phyloP scores from a whole-genome alignment of 208 protist genomes.

The Vickermania ingenoplastis region DNA sequence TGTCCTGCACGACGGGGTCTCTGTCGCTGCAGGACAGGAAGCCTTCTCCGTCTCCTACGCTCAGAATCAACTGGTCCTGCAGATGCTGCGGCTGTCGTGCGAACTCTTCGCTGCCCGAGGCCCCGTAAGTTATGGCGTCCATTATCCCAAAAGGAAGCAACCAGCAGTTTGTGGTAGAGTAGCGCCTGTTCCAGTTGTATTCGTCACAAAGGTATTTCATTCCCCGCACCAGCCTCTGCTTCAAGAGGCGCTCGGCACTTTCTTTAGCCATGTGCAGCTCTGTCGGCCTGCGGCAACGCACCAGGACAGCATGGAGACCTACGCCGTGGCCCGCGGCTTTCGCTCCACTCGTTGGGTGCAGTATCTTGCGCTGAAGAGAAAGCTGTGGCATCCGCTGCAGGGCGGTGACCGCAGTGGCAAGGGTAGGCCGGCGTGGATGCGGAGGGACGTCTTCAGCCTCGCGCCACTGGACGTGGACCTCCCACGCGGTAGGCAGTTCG shows the following conservation, averaged over 20 bases:
- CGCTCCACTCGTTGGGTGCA: slow-evolving; percentile 1
- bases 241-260: slow-evolving; percentile 11
- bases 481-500: slow-evolving; percentile 9
- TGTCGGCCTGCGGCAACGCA: slow-evolving; percentile 27
- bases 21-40: slow-evolving; percentile 44
- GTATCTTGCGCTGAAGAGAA: neutral
- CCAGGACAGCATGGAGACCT: slow-evolving; percentile 37
- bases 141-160: neutral
- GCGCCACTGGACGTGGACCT: slow-evolving; percentile 23
- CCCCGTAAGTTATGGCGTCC: neutral
- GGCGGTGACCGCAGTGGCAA: neutral
- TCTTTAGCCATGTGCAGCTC: slow-evolving; percentile 32
- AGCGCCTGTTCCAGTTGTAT: slow-evolving; percentile 19
- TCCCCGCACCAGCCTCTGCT: slow-evolving; percentile 34
- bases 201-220: slow-evolving; percentile 59
- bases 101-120: slow-evolving; percentile 23
- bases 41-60: slow-evolving; percentile 62
- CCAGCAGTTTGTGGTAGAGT: neutral
- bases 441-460: slow-evolving; percentile 24
- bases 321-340: slow-evolving; percentile 40
- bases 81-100: slow-evolving; percentile 35
- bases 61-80: slow-evolving; percentile 68
- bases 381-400: slow-evolving; percentile 5
- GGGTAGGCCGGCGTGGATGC: neutral
- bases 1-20: slow-evolving; percentile 67